Percentiles rank a stretch among this genome's conserved stretches.
These are phyloP conservation scores for Colletotrichum shisoi DNA, from an alignment of 2,329 filamentous ascomycete genomes.

Conservation along the genomic window DNA sequence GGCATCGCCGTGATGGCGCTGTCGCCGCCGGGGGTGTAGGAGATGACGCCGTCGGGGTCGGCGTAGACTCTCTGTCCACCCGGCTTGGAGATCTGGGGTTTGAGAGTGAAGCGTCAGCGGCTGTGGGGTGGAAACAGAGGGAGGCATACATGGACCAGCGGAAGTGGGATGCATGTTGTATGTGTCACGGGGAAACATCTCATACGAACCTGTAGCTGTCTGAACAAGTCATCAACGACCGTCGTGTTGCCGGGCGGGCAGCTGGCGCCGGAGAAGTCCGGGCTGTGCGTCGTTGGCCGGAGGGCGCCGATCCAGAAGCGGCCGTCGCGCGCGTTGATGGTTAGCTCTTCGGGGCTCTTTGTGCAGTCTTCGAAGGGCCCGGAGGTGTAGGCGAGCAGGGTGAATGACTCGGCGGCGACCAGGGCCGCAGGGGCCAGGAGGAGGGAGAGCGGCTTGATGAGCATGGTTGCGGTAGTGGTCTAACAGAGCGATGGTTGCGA, in stretches of 20 bases:
- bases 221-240: slow-evolving; percentile 45
- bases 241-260: slow-evolving; percentile 45
- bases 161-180: not conserved
- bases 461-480: not conserved
- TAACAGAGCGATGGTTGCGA: no score
- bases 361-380: slow-evolving; percentile 40
- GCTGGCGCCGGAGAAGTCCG: slow-evolving; percentile 6
- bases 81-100: slow-evolving; percentile 61
- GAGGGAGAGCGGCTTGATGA: not conserved
- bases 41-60: slow-evolving; percentile 60
- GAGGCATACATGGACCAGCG: no score
- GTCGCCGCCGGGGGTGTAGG: slow-evolving; percentile 56
- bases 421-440: not conserved
- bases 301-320: slow-evolving; percentile 45
- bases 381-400: slow-evolving; percentile 39
- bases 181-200: not conserved
- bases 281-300: slow-evolving; percentile 22
- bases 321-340: slow-evolving; percentile 43
- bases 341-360: slow-evolving; percentile 24
- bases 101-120: not conserved
- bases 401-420: not conserved
- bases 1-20: slow-evolving; percentile 63
- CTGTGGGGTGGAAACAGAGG: no score
- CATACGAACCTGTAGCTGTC: slow-evolving; percentile 42
- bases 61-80: slow-evolving; percentile 71